Evolutionary conservation across 768 basidiomycete species (phyloP).

Genomic region (Psilocybe cyanescens): DNA sequence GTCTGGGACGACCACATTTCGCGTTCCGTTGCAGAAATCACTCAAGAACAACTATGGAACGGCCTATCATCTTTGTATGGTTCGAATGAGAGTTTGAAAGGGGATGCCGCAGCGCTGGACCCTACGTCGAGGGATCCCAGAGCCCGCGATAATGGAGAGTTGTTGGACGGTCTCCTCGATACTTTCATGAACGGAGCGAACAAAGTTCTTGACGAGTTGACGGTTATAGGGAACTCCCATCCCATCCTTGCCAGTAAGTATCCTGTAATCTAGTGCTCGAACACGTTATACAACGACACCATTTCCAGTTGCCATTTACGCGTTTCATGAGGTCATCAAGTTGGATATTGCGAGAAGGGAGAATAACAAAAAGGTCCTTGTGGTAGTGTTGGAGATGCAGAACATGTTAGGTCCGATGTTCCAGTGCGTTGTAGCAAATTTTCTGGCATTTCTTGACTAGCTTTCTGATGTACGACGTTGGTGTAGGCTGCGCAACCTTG

Average conservation of each 20-base stretch:
- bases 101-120: background rate
- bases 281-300: background rate
- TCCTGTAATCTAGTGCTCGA: background rate
- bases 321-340: slow-evolving; percentile 15
- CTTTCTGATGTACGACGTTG: background rate
- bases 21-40: background rate
- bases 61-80: slow-evolving; percentile 9
- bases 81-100: slow-evolving; percentile 1
- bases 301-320: slow-evolving; percentile 14
- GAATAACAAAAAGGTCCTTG: slow-evolving; percentile 46
- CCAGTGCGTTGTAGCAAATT: slow-evolving; percentile 31
- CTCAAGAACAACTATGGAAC: slow-evolving; percentile 11
- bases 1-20: background rate
- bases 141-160: background rate
- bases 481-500: slow-evolving; percentile 19
- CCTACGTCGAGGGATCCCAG: background rate
- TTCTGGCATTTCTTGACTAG: background rate
- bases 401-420: slow-evolving; percentile 46
- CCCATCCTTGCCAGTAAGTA: slow-evolving; percentile 10
- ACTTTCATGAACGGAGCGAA: slow-evolving; percentile 13
- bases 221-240: slow-evolving; percentile 10
- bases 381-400: slow-evolving; percentile 43
- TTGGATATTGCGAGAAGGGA: slow-evolving; percentile 31
- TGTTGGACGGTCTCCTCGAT: slow-evolving; percentile 9
- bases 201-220: slow-evolving; percentile 5